Conservation (phyloP, 768 basidiomycete genomes). For the Chiua virens region DNA sequence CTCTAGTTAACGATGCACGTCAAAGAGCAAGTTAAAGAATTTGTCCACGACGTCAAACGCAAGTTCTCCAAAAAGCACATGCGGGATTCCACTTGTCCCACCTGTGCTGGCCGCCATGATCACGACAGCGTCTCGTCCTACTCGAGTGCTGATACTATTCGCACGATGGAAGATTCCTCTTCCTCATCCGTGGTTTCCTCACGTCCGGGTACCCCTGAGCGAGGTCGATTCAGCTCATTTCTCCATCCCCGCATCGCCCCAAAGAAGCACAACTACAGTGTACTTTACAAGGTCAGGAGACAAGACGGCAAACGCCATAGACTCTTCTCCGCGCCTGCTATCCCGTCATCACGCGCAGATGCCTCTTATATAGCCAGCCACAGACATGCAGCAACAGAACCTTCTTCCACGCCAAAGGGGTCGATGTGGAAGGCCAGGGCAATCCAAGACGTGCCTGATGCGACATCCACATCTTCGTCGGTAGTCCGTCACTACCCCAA, state of each 20-base stretch:
- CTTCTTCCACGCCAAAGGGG: background rate
- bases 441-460: background rate
- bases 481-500: constrained; percentile 4
- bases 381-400: background rate
- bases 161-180: constrained; percentile 6
- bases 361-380: background rate
- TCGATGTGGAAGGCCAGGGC: background rate
- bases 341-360: constrained; percentile 1
- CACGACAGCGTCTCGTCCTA: constrained; percentile 8
- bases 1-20: constrained; percentile 26
- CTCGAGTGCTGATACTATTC: constrained; percentile 14
- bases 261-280: constrained; percentile 1
- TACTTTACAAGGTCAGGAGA: constrained; percentile 7
- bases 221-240: constrained; percentile 10
- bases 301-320: constrained; percentile 10
- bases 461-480: background rate
- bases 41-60: constrained; percentile 34
- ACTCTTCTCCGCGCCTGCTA: constrained; percentile 16
- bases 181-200: constrained; percentile 17
- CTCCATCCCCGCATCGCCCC: constrained; percentile 11
- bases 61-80: constrained; percentile 29
- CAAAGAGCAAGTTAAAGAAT: constrained; percentile 28
- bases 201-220: background rate
- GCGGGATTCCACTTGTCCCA: constrained; percentile 12
- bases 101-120: constrained; percentile 5